Percentiles rank a stretch among this genome's conserved stretches.
Evolutionary conservation across 2,329 filamentous ascomycete species (phyloP).

Genomic region (Annulohypoxylon truncatum): DNA sequence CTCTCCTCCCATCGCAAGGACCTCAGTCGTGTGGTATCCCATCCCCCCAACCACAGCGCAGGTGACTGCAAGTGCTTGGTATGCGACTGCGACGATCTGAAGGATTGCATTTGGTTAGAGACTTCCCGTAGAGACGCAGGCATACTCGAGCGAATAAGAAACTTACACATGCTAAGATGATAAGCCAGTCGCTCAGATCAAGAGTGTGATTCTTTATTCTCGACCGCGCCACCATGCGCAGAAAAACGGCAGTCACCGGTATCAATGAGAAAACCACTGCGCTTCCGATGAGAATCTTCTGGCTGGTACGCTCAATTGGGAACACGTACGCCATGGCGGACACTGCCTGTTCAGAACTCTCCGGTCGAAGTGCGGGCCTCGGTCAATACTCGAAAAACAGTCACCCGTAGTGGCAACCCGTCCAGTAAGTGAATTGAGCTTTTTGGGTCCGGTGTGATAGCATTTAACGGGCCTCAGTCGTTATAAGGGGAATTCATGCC

Average conservation of each 20-base stretch:
- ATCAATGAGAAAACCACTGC: not conserved
- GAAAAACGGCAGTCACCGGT: conserved; percentile 1
- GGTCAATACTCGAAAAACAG: not conserved
- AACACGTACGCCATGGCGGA: not conserved
- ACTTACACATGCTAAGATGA: conserved; percentile 3
- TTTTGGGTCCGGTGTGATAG: not conserved
- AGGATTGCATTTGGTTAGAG: not conserved
- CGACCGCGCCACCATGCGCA: not conserved
- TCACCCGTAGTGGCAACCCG: not conserved
- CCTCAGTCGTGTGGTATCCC: conserved; percentile 2
- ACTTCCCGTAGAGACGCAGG: not conserved
- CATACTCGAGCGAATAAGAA: conserved; percentile 1
- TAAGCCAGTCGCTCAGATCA: conserved; percentile 1
- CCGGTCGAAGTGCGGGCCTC: not conserved
- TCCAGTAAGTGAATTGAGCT: not conserved
- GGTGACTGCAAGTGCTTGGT: not conserved
- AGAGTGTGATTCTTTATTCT: not conserved
- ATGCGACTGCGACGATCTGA: conserved; percentile 1
- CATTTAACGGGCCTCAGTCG: not conserved
- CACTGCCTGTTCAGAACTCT: not conserved
- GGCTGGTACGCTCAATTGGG: not conserved
- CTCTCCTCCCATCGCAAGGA: not conserved
- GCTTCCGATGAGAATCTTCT: conserved; percentile 3
- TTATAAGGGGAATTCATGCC: not conserved
- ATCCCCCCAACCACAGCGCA: conserved; percentile 1